Percentiles rank a stretch among this genome's conserved stretches.
Conservation (phyloP, 2,329 filamentous ascomycete species). For the Claviceps lovelessii region DNA sequence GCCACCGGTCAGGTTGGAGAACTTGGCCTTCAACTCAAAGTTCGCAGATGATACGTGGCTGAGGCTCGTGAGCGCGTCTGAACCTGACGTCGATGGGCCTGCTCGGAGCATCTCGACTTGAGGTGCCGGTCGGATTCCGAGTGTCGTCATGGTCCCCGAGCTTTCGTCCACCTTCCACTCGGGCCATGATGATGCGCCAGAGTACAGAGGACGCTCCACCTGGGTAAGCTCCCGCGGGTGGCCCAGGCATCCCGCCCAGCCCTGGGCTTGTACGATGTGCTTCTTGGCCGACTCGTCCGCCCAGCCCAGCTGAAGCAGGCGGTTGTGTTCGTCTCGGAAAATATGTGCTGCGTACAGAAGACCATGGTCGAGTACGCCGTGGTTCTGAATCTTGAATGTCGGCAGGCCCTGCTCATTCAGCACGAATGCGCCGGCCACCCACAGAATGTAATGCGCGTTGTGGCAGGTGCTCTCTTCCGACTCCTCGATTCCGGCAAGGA, state of each 20-base stretch:
- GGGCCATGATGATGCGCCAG: background rate
- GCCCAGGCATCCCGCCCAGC: conserved; percentile 9
- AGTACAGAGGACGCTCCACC: background rate
- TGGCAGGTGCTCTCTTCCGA: conserved; percentile 5
- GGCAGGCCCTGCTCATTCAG: conserved; percentile 1
- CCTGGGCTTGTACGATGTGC: conserved; percentile 5
- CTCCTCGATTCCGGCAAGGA: conserved; percentile 9
- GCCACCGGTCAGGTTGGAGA: conserved; percentile 1
- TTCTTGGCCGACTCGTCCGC: conserved; percentile 8
- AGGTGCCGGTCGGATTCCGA: conserved; percentile 8
- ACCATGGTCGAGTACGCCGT: conserved; percentile 10
- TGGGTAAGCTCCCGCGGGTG: conserved; percentile 7
- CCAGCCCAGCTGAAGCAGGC: conserved; percentile 10
- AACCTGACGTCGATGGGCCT: background rate
- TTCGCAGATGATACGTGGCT: conserved; percentile 1
- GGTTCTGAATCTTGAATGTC: conserved; percentile 4
- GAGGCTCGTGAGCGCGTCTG: conserved; percentile 1
- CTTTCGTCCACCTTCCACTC: conserved; percentile 7
- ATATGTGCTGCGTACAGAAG: conserved; percentile 11
- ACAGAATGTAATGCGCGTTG: conserved; percentile 7
- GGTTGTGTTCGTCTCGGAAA: conserved; percentile 8
- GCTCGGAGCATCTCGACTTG: conserved; percentile 3
- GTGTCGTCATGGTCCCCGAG: conserved; percentile 6
- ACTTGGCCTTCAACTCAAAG: conserved; percentile 4
- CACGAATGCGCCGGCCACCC: conserved; percentile 4